Evolutionary conservation across 768 basidiomycete species (phyloP).

Genomic region (Leucosporidium creatinivorum): DNA sequence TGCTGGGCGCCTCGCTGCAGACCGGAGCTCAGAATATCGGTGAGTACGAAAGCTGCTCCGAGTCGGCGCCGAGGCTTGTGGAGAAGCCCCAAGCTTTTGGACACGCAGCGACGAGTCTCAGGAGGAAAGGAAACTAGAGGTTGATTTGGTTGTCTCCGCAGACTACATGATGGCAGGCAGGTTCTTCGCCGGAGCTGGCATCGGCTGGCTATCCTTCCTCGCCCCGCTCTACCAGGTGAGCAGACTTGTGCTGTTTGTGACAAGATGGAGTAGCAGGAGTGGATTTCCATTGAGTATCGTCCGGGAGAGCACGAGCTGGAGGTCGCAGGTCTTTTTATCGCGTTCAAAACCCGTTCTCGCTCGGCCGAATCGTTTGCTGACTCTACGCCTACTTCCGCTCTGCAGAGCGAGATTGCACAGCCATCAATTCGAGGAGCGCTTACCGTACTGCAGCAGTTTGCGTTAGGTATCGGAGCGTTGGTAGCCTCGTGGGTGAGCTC

Average conservation of each 20-base stretch:
- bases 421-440: neutral
- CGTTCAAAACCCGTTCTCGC: too few species aligned
- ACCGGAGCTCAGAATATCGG: constrained; percentile 2
- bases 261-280: too few species aligned
- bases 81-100: too few species aligned
- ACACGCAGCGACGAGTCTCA: too few species aligned
- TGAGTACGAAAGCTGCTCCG: neutral
- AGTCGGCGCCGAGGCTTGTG: too few species aligned
- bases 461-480: neutral
- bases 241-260: neutral
- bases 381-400: too few species aligned
- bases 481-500: neutral
- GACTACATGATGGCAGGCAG: neutral
- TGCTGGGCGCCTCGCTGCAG: neutral
- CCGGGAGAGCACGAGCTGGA: too few species aligned
- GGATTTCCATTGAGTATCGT: too few species aligned
- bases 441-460: neutral
- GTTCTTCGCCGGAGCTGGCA: neutral
- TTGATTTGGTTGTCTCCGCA: too few species aligned
- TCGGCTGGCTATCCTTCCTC: neutral
- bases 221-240: neutral
- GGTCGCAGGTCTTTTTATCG: too few species aligned
- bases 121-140: too few species aligned
- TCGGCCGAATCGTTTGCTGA: too few species aligned
- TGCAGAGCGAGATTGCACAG: neutral